Evolutionary conservation across 176 grass and related monocot species (phyloP).

Genomic region (Pontederia crassipes): DNA sequence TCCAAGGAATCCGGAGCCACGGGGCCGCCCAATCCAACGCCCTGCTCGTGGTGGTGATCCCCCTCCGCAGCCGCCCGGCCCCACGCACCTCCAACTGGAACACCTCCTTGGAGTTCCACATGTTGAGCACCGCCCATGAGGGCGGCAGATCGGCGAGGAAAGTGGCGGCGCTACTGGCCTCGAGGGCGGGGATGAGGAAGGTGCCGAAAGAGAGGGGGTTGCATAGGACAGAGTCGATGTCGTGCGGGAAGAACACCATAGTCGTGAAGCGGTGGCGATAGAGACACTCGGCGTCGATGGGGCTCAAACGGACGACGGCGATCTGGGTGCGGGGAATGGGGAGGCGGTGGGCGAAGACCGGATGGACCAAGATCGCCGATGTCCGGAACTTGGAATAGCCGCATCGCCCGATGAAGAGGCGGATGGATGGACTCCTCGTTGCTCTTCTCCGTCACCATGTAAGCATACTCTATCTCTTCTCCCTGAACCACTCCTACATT

Average conservation of each 20-base stretch:
- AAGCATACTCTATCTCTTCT: constrained; percentile 62
- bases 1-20: constrained; percentile 74
- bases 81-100: too few species aligned
- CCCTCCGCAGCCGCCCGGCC: too few species aligned
- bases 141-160: constrained; percentile 40
- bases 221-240: constrained; percentile 55
- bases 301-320: constrained; percentile 16
- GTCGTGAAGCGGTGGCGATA: constrained; percentile 50
- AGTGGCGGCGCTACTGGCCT: constrained; percentile 9
- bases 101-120: constrained; percentile 79
- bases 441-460: constrained; percentile 88
- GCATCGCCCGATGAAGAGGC: too few species aligned
- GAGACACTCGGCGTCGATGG: constrained; percentile 33
- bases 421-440: too few species aligned
- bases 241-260: constrained; percentile 76
- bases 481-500: constrained; percentile 70
- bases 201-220: constrained; percentile 66
- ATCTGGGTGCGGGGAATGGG: constrained; percentile 4
- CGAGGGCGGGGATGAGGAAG: constrained; percentile 43
- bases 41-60: too few species aligned
- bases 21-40: constrained; percentile 59
- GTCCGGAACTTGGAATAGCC: constrained; percentile 75
- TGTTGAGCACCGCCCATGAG: constrained; percentile 67
- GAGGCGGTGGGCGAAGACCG: too few species aligned
- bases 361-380: constrained; percentile 57